phyloP scores from a whole-genome alignment of 164 flowering plant genomes.

The Nelumbo lutea region DNA sequence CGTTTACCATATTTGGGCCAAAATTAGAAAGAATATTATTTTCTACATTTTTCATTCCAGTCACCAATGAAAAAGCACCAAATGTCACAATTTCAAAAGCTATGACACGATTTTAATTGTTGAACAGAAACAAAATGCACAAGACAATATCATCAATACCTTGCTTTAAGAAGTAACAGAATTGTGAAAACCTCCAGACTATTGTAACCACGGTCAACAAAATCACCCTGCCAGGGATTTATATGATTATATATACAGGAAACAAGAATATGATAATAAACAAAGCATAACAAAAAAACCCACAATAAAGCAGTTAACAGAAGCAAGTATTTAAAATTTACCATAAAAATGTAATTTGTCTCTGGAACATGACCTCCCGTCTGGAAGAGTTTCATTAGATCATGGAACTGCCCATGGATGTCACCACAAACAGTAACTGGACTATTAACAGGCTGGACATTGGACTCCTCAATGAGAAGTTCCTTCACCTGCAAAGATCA shows the following conservation, averaged over 20 bases:
- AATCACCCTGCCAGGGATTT: conserved; percentile 75
- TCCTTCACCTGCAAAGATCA: conserved; percentile 66
- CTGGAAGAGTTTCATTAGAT: conserved; percentile 41
- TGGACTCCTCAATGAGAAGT: conserved; percentile 93
- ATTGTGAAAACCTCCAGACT: conserved; percentile 84
- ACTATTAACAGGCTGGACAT: conserved; percentile 97
- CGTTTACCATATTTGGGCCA: no score
- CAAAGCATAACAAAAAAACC: background rate
- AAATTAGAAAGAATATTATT: no score
- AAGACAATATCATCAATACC: no score
- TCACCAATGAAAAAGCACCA: no score
- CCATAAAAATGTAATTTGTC: conserved; percentile 97
- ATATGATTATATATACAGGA: background rate
- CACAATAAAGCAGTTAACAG: background rate
- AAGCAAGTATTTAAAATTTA: conserved; percentile 18
- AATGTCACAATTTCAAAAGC: no score
- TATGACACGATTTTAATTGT: no score
- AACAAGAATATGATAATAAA: background rate
- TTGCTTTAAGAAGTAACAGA: conserved; percentile 98
- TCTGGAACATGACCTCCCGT: conserved; percentile 99
- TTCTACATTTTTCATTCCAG: no score
- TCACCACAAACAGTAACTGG: conserved; percentile 31
- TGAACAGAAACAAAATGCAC: no score
- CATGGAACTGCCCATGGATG: conserved; percentile 87
- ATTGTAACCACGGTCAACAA: conserved; percentile 51